Base-by-base conservation (phyloP, 2,329 filamentous ascomycete species). In the Aureobasidium leucospermi region DNA sequence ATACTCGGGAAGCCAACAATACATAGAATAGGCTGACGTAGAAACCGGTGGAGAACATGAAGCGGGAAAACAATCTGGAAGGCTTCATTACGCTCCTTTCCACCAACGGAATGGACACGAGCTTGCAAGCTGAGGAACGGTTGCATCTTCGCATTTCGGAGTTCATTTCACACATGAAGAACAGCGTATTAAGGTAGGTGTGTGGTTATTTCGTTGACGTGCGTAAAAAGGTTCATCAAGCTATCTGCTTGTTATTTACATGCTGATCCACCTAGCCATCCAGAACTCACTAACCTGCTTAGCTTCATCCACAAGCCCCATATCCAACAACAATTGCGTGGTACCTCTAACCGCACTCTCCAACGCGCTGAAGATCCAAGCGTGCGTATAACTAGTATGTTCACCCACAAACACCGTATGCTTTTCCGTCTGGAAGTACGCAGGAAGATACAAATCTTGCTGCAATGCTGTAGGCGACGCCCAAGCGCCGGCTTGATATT, bases 391-490 rank as follows among this genome's bases (percentile, higher is more conserved):
- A 6, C 80, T 51, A 8, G 61, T 63, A 39, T 63, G 61, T 45
- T 63, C 61, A 11, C 74, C 73, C 1, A 87, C 75, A 61, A 88
- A 88, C 36, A 89, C 82, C n/a, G 85, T 84, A 49, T 85, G 82
- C 63, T 79, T 79, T 69, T 89, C 83, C 0, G 85, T 89, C 67
- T 85, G 81, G 67, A 86, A 88, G 67, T 88, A 90, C n/a, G 86
- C 83, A 0, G 87, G 86, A 8, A 90, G 74, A 65, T 86, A 90
- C 28, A 89, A 67, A 64, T 86, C 79, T 67, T 90, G 86, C 73
- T 89, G 85, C 0, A 85, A 85, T 0, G 84, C 75, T 0, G 76
- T 71, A 0, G 86, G 85, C 2, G 4, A 71, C 1, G 81, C 81
- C 86, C 85, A 90, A 6, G 81, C 80, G 4, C 82, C 85, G 1